Base-by-base conservation (phyloP, 768 basidiomycete species). In the Mycena leptocephala region DNA sequence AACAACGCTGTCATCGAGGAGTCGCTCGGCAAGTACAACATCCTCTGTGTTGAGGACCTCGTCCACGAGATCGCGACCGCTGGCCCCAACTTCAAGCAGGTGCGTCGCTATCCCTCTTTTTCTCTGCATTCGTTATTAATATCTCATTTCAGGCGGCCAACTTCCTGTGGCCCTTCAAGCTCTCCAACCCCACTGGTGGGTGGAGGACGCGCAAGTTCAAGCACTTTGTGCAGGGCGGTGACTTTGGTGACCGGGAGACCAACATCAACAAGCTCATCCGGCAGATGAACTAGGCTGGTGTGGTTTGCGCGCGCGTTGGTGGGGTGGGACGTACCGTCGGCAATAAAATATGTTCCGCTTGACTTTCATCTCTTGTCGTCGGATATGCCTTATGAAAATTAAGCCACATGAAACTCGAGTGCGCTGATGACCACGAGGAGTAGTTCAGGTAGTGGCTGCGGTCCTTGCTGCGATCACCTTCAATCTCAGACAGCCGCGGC, bases 111-210 rank as follows among this genome's bases (percentile, higher is more conserved):
- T 14, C 26, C 43, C 13, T 32, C 9, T n/a, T 35, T 32, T 22
- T 33, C 7, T 68, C 30, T 74, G n/a, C 37, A 16, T 78, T 78
- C 14, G 63, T 62, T 32, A 51, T 63, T 32, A 10, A 20, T 43
- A 51, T 32, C 46, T 59, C 22, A 32, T 26, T 16, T n/a, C 26
- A 95, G 94, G 95, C 94, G 72, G 92, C 95, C 80, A 97, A 97
- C 92, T 97, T 98, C 93, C 94, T 99, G 68, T 99, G 97, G 97
- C 98, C 98, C 30, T 99, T 99, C 93, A 99, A 99, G 86, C 95
- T 99, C 77, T 99, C 97, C 82, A 99, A 99, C 93, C 98, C 98
- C 70, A 99, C 92, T 79, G 98, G 98, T 79, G 98, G 98, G 80
- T 99, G 97, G 98, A 94, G 96, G 89, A 93, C 92, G 85, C 93